Evolutionary conservation across 129 eudicot genomes (phyloP), one percentile per base, ranked within the genome.

Genomic region (Mikania micrantha): DNA sequence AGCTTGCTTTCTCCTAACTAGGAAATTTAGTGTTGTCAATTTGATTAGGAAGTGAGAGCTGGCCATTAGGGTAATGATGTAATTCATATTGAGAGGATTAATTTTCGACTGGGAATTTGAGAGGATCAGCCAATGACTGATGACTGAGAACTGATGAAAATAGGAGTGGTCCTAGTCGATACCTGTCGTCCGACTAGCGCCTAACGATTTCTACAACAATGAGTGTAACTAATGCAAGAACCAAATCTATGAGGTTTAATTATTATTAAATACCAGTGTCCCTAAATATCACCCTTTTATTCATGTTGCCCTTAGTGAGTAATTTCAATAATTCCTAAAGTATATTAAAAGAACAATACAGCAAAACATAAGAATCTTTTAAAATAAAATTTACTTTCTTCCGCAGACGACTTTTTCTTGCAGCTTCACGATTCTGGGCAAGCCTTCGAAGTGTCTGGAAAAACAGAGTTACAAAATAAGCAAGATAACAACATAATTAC

Each of bases 391-490:
- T 53, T 47, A 90, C 96, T 45, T 90, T 90, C 69, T 90, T 90
- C 67, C 96, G 83, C 67, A 90, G 70, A 52, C 96, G 90, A 78
- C 96, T 90, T 71, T 90, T 90, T 69, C 96, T 79, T 77, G 96
- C 96, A 77, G 96, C 96, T 76, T 90, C 96, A 72, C 96, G 96
- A 75, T 90, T 90, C 77, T 90, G 96, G 71, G 96, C 94, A 82
- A 90, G 96, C 81, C 96, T 86, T 50, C 96, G 96, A 74, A 90
- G 96, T 60, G 90, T 90, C 96, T 90, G 84, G 69, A 80, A 21
- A 50, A 28, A 47, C 2, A 53, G 0, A 4, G 34, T 34, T 22
- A 60, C 63, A 44, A 20, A 60, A 45, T 71, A 36, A 80, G 42
- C 45, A 64, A 60, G 44, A 56, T 15, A 53, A 44, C 34, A 59